Base-by-base conservation (phyloP, 1,284 basidiomycete species). In the Moesziomyces sp. region DNA sequence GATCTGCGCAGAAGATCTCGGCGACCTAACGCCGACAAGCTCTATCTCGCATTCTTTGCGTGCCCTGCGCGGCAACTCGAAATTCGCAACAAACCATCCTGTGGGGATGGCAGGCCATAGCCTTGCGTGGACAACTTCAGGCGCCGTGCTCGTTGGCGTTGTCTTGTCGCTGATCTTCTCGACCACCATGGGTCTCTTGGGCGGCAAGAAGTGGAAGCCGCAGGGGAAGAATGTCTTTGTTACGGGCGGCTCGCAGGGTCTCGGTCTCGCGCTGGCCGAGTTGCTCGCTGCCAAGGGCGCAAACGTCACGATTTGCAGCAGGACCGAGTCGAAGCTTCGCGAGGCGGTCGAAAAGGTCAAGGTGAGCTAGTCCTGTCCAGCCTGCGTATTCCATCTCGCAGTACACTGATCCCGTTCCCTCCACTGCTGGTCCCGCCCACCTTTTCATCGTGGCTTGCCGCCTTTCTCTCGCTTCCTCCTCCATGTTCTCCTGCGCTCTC, bases 181-280 rank as follows among this genome's bases (percentile, higher is more conserved):
- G 23, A 55, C 66, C 51, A 67, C 50, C 54, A 72, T 72, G 69
- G 59, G 63, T 40, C 21, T 55, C 2, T 28, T 72, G 49, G 45
- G 54, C 18, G 40, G 55, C 28, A 72, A 59, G 24, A 67, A 42
- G 30, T 72, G 69, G 69, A 62, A 55, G 10, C 43, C 69, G 13
- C 48, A 56, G 23, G 69, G 59, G 1, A 66, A 81, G 69, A 55
- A 78, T 50, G 67, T 79, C n/a, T 57, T 82, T 90, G 86, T 94
- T 54, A 92, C 92, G 16, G 93, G 93, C 24, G 93, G 92, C 1
- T 92, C 90, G 10, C 87, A 90, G 23, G 93, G 93, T 1, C 88
- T 93, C 2, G 93, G 93, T 9, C 87, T 92, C 14, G 87, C 89
- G 0, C 86, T 94, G 0, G 91, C 92, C 0, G 86, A 88, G 43